These are phyloP conservation scores for Cryptosporidium sp. DNA, from an alignment of 169 alveolate species.

Conservation along the genomic window DNA sequence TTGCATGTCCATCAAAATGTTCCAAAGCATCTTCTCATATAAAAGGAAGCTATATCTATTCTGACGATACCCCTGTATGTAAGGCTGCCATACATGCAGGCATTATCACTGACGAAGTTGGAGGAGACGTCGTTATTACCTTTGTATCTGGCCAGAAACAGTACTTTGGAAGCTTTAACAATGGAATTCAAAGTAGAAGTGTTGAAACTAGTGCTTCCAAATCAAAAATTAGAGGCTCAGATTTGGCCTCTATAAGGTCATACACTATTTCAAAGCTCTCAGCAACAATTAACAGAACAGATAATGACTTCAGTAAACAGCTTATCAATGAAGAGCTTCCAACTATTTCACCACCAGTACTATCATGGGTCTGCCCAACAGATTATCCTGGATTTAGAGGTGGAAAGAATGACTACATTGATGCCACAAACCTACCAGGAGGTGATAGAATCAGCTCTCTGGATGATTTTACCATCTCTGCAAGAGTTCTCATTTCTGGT, in stretches of 20 bases:
- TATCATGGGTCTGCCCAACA: slow-evolving; percentile 75
- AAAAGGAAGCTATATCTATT: slow-evolving; percentile 88
- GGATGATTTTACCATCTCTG: slow-evolving; percentile 79
- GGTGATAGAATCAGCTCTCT: slow-evolving; percentile 76
- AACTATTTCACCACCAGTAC: slow-evolving; percentile 32
- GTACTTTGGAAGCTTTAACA: slow-evolving; percentile 71
- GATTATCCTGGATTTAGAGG: slow-evolving; percentile 81
- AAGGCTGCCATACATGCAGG: slow-evolving; percentile 83
- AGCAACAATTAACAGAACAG: slow-evolving; percentile 13
- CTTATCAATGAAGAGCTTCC: slow-evolving; percentile 53
- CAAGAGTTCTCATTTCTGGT: slow-evolving; percentile 76
- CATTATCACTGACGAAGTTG: slow-evolving; percentile 76
- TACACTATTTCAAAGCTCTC: slow-evolving; percentile 62
- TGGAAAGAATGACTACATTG: slow-evolving; percentile 78
- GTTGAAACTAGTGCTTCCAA: slow-evolving; percentile 12
- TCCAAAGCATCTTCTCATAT: slow-evolving; percentile 75
- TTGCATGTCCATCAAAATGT: slow-evolving; percentile 65
- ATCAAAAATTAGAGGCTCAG: slow-evolving; percentile 69
- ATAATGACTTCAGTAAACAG: slow-evolving; percentile 9
- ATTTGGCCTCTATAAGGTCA: slow-evolving; percentile 11
- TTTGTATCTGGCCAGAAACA: slow-evolving; percentile 73
- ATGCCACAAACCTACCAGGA: slow-evolving; percentile 78
- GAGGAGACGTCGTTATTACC: slow-evolving; percentile 61
- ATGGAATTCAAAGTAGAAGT: slow-evolving; percentile 76
- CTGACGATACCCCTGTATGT: slow-evolving; percentile 87